Percentiles rank a stretch among this genome's conserved stretches.
phyloP scores from a whole-genome alignment of 495 filamentous ascomycete species.

The Trichoderma erinaceum region DNA sequence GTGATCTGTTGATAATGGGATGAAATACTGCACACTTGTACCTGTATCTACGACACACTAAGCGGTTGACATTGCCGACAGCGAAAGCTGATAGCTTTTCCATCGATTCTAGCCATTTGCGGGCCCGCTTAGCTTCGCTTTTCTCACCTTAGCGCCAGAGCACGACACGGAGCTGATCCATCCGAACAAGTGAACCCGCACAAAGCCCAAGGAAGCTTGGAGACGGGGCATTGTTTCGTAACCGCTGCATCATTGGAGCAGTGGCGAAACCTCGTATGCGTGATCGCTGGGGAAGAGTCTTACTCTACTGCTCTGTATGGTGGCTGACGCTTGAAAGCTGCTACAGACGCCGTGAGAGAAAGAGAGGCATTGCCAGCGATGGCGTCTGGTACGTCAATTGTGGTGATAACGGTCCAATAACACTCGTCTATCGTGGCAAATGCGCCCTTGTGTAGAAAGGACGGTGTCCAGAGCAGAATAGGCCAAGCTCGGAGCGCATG shows the following conservation, averaged over 20 bases:
- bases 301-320: background rate
- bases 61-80: no score
- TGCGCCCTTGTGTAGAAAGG: background rate
- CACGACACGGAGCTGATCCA: background rate
- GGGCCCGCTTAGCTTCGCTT: no score
- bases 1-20: no score
- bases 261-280: background rate
- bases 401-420: background rate
- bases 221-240: background rate
- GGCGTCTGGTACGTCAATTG: background rate
- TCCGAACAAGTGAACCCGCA: background rate
- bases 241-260: conserved; percentile 7
- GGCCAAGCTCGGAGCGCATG: no score
- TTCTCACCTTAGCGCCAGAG: no score
- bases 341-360: background rate
- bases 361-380: no score
- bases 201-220: background rate
- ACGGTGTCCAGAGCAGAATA: background rate
- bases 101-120: no score
- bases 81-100: no score
- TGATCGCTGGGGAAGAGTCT: background rate
- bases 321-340: background rate
- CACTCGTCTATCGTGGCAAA: background rate
- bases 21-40: no score
- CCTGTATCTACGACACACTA: no score